Conservation (phyloP, 805 yeast species). For the Lipomyces kockii region DNA sequence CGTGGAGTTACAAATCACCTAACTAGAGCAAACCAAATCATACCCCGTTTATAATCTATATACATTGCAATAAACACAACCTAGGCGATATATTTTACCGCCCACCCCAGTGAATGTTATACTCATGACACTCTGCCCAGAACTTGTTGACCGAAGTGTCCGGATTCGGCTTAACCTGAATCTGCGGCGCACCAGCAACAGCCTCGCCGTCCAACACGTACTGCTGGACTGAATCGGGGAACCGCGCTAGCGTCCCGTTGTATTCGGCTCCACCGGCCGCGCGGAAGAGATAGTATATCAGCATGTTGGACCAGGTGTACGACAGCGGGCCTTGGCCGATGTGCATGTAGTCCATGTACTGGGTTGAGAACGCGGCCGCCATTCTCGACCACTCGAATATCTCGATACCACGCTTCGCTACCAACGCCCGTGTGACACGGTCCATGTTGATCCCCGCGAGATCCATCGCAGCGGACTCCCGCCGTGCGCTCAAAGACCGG, state of each 20-base stretch:
- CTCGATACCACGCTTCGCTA: slow-evolving; percentile 15
- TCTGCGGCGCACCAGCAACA: slow-evolving; percentile 14
- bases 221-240: slow-evolving; percentile 13
- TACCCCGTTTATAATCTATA: background rate
- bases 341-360: slow-evolving; percentile 27
- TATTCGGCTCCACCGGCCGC: slow-evolving; percentile 23
- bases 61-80: background rate
- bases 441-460: slow-evolving; percentile 25
- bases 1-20: background rate
- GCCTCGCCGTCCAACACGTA: slow-evolving; percentile 12
- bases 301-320: slow-evolving; percentile 27
- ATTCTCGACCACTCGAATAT: slow-evolving; percentile 31
- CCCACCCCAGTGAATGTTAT: slow-evolving; percentile 28
- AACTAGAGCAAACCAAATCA: background rate
- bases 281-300: slow-evolving; percentile 26
- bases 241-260: slow-evolving; percentile 9
- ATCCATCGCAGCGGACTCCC: slow-evolving; percentile 18
- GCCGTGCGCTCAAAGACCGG: slow-evolving; percentile 27
- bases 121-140: slow-evolving; percentile 23
- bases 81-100: background rate
- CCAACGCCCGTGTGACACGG: slow-evolving; percentile 27
- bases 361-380: slow-evolving; percentile 21
- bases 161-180: slow-evolving; percentile 4
- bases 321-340: slow-evolving; percentile 22
- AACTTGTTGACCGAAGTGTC: slow-evolving; percentile 4